Evolutionary conservation across 1,139 yeast genomes (phyloP), one percentile per base, ranked within the genome.

Genomic region (Fermentozyma sake): DNA sequence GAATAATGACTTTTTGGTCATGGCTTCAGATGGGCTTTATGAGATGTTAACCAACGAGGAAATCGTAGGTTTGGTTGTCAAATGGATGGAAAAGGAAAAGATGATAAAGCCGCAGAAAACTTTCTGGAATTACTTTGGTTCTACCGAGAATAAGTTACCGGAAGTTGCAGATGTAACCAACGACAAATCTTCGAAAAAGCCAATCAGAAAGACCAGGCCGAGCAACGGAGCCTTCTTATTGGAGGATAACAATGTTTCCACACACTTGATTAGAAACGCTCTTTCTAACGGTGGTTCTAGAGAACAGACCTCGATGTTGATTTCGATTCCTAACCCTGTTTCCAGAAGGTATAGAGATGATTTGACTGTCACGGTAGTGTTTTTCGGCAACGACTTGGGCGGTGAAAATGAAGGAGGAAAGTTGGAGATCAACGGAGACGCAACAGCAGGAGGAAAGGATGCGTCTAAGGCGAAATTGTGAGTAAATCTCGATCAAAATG

Each of bases 271-370:
- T 28, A 73, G 98, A 50, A 91, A 91, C 55, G 97, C 98, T 0
- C 67, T 91, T 32, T 89, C 96, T 29, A 73, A 72, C 39, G 95
- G 96, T 7, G 95, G 95, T 3, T 78, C 83, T 19, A 72, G 76
- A 39, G 96, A 89, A 35, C 91, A 85, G 45, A 86, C 89, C 1
- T 77, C 89, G 9, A 83, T 93, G 75, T 63, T 91, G 35, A 80
- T 89, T 13, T 81, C 94, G 29, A 87, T 91, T 32, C 97, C 98
- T n/a, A 76, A 86, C 20, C 96, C 98, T 1, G 73, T 83, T 39
- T 83, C 96, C 12, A 76, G 98, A 55, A 72, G 86, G 27, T 91
- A 89, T 57, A 76, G 98, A 55, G 98, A 91, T 59, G 98, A 91
- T 52, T 68, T 91, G 48, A 89, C 97, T 0, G 97, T 89, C 7